Evolutionary conservation across 306 rosid species (phyloP).

Genomic region (Acacia confusa): DNA sequence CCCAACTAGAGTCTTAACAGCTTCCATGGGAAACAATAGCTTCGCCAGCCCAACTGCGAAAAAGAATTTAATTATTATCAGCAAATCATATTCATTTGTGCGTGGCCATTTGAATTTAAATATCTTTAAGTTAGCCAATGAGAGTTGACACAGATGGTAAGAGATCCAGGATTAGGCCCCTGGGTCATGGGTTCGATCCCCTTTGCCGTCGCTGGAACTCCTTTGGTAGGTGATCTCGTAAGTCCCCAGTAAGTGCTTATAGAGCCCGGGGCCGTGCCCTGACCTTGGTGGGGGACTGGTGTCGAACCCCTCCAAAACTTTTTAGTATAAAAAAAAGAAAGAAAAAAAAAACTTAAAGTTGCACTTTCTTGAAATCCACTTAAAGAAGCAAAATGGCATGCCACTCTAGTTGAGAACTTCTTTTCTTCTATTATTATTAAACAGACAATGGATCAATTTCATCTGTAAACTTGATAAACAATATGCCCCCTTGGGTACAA

Average conservation of each 20-base stretch:
- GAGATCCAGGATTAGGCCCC: too few species aligned
- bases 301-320: too few species aligned
- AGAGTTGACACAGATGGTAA: too few species aligned
- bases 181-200: too few species aligned
- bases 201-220: too few species aligned
- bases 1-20: neutral
- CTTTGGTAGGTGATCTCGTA: too few species aligned
- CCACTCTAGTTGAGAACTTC: neutral
- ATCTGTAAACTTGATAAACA: neutral
- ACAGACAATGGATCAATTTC: neutral
- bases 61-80: conserved; percentile 20
- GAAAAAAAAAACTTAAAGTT: too few species aligned
- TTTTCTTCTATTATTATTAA: neutral
- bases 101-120: conserved; percentile 1
- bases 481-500: neutral
- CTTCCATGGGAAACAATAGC: conserved; percentile 69
- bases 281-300: too few species aligned
- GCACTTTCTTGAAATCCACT: neutral
- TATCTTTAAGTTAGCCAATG: neutral
- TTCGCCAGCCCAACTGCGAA: conserved; percentile 64
- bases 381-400: neutral
- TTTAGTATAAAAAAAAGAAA: too few species aligned
- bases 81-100: neutral
- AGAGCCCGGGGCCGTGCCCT: too few species aligned
- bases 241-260: too few species aligned